A percentile compares a stretch with the other conserved stretches of the same genome.
Evolutionary conservation across 495 filamentous ascomycete genomes (phyloP).

Genomic region (Neurospora sp.): DNA sequence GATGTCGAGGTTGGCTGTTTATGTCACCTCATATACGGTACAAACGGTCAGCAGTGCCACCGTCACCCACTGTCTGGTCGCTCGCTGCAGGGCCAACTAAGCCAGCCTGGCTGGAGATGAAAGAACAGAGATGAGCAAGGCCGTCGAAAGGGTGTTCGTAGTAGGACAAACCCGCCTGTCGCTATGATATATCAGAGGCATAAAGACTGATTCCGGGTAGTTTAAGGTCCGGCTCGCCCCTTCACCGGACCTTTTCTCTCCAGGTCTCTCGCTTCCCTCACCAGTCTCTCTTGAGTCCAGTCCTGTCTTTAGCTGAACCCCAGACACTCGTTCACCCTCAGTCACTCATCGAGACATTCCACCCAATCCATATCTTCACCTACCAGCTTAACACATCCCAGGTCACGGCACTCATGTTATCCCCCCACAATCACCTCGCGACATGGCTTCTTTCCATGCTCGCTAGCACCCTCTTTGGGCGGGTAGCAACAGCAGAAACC

Average conservation of each 20-base stretch:
- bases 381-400: not conserved
- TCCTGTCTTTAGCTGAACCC: not conserved
- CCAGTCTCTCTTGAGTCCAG: not conserved
- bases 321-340: not conserved
- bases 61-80: not conserved
- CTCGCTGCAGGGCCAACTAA: not conserved
- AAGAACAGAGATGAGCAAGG: not conserved
- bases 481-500: not conserved
- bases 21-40: not conserved
- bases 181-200: not conserved
- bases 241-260: not conserved
- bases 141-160: not conserved
- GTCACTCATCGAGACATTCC: not conserved
- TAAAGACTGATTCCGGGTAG: not conserved
- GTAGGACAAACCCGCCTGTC: not conserved
- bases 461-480: not conserved
- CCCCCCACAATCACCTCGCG: not conserved
- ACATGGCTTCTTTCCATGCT: not conserved
- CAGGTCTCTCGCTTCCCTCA: not conserved
- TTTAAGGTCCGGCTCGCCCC: not conserved
- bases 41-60: not conserved
- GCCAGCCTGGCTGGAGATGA: not conserved
- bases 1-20: not conserved
- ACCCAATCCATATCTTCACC: not conserved
- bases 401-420: not conserved